Conservation (phyloP, 768 basidiomycete genomes). For the Tricholoma sp. region DNA sequence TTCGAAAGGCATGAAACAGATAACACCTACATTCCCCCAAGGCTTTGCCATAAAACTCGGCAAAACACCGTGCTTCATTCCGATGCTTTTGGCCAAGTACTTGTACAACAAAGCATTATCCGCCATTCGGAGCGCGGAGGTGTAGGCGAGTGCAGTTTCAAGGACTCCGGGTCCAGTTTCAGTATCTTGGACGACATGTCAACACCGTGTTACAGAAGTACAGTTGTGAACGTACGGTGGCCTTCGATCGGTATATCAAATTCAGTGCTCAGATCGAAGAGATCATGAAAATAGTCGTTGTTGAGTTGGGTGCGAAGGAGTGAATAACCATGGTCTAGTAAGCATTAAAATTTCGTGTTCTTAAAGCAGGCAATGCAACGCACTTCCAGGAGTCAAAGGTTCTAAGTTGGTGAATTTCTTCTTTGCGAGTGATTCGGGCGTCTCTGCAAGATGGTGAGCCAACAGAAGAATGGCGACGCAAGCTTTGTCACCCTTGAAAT, state of each 20-base stretch:
- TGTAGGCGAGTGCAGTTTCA: conserved; percentile 86
- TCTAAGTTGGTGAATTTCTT: conserved; percentile 75
- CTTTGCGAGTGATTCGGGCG: conserved; percentile 63
- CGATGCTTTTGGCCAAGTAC: conserved; percentile 84
- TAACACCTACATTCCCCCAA: conserved; percentile 73
- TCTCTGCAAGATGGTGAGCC: conserved; percentile 48
- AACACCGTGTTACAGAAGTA: neutral
- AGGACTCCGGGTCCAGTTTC: conserved; percentile 90
- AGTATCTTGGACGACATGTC: conserved; percentile 51
- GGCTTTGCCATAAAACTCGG: conserved; percentile 99
- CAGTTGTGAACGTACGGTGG: conserved; percentile 53
- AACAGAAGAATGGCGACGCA: neutral
- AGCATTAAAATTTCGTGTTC: neutral
- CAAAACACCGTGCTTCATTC: conserved; percentile 81
- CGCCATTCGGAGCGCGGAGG: conserved; percentile 72
- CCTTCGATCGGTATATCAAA: conserved; percentile 85
- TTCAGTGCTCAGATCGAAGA: conserved; percentile 68
- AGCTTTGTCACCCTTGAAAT: conserved; percentile 66
- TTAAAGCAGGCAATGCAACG: conserved; percentile 24
- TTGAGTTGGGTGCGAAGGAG: conserved; percentile 88
- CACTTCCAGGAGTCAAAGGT: conserved; percentile 90
- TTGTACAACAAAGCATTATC: conserved; percentile 95
- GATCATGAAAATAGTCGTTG: conserved; percentile 80
- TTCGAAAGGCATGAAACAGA: neutral
- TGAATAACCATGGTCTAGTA: conserved; percentile 93